These are phyloP conservation scores for Colletotrichum tropicale DNA, from an alignment of 2,329 filamentous ascomycete species.

Conservation along the genomic window DNA sequence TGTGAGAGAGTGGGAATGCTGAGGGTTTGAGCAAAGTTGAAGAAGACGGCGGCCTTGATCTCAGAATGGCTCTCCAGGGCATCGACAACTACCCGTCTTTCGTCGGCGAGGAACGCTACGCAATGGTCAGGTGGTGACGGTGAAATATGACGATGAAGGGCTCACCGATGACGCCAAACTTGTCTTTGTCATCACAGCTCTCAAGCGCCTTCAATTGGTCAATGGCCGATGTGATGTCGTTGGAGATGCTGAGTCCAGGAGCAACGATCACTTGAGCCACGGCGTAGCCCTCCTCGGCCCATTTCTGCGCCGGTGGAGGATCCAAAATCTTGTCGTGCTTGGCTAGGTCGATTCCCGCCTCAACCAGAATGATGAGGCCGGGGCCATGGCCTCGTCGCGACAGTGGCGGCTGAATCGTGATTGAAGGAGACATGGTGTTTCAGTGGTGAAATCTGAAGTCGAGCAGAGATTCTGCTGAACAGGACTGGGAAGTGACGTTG, in stretches of 20 bases:
- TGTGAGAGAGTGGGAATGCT: conserved; percentile 3
- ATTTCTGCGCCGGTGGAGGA: conserved; percentile 64
- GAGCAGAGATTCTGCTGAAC: not conserved
- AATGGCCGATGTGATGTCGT: not conserved
- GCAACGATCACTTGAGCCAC: conserved; percentile 55
- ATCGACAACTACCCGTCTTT: not conserved
- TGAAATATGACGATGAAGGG: not conserved
- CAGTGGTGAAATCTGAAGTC: not conserved
- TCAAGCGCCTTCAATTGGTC: conserved; percentile 1
- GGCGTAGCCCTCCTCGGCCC: conserved; percentile 73
- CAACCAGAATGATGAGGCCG: conserved; percentile 32
- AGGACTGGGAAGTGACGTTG: not conserved
- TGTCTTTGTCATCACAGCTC: conserved; percentile 32
- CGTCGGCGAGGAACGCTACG: not conserved
- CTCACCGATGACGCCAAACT: conserved; percentile 14
- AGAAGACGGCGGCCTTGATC: conserved; percentile 14
- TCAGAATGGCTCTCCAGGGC: not conserved
- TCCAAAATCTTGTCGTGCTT: conserved; percentile 22
- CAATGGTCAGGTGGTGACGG: not conserved
- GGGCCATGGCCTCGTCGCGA: conserved; percentile 35
- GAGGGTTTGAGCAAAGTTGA: conserved; percentile 6
- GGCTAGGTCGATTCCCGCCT: not conserved
- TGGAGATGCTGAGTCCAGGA: not conserved
- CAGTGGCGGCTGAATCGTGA: conserved; percentile 28
- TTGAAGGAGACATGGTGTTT: not conserved